Base-by-base conservation (phyloP, 257 asterid genomes). In the Capsicum chinense region DNA sequence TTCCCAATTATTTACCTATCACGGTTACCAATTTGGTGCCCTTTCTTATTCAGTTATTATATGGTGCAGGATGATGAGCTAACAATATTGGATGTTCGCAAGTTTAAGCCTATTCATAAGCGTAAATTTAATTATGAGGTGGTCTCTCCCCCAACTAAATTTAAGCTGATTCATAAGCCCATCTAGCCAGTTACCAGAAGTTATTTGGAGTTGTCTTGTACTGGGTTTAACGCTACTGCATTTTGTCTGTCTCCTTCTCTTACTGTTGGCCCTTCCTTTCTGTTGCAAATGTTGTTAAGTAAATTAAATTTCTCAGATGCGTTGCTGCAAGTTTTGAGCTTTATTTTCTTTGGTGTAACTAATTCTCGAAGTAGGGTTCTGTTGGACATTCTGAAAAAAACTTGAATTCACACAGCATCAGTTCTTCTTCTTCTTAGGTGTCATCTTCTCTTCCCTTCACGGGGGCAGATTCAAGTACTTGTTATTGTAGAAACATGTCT, bases 41-140 rank as follows among this genome's bases (percentile, higher is more conserved):
- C 66, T 60, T 80, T 78, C 87, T 84, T 73, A 56, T 48, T 63
- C 56, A 86, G 83, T 87, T 58, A 33, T 48, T 74, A 5, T 79
- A 14, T 62, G 12, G 87, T 85, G 85, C 86, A 95, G 98, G 99
- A 97, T 87, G 99, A 97, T 67, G 99, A 97, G 86, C 84, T 97
- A 73, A 97, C 99, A 35, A 92, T 97, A 86, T 83, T 97, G 95
- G 98, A 97, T 83, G 98, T 97, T 37, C 99, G 98, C 90, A 97
- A 97, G 88, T 97, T 94, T 85, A 97, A 95, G 90, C 90, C 97
- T 86, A 91, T 95, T 60, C 99, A 95, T 82, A 95, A 92, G 86
- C 97, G 98, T 92, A 95, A 97, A 91, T 97, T 94, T 93, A 95
- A 90, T 88, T 97, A 95, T 63, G 99, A 95, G 98, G 98, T 96